Evolutionary conservation across 2,329 filamentous ascomycete genomes (phyloP).

Genomic region (Fusarium nurragi): DNA sequence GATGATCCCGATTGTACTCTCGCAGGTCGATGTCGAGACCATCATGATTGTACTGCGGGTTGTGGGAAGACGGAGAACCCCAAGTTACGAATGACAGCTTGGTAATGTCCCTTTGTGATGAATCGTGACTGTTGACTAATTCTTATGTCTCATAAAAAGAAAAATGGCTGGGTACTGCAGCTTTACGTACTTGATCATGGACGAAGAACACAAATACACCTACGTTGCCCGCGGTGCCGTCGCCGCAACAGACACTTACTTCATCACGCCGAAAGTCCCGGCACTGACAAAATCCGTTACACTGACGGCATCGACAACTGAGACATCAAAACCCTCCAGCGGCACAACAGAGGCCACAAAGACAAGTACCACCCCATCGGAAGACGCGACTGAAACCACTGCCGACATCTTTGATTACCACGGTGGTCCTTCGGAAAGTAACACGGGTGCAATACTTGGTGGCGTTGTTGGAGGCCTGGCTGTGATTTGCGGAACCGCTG

Average conservation of each 20-base stretch:
- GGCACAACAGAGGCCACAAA: background rate
- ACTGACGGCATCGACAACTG: constrained; percentile 4
- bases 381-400: constrained; percentile 5
- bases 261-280: constrained; percentile 26
- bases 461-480: constrained; percentile 49
- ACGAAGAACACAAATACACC: constrained; percentile 47
- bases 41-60: constrained; percentile 44
- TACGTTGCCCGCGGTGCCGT: constrained; percentile 49
- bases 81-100: constrained; percentile 48
- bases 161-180: constrained; percentile 44
- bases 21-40: constrained; percentile 50
- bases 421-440: constrained; percentile 16
- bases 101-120: constrained; percentile 32
- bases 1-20: constrained; percentile 44
- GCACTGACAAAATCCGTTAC: constrained; percentile 7
- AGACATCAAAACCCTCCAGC: constrained; percentile 1
- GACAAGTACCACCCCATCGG: background rate
- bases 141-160: background rate
- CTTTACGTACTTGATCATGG: constrained; percentile 46
- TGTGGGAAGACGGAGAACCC: constrained; percentile 42
- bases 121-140: background rate
- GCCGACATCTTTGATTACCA: background rate
- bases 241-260: constrained; percentile 41
- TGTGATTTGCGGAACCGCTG: constrained; percentile 34
- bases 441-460: constrained; percentile 48